Evolutionary conservation across 2,329 filamentous ascomycete genomes (phyloP), one percentile per base, ranked within the genome.

Genomic region (Dichotomopilus funicola): DNA sequence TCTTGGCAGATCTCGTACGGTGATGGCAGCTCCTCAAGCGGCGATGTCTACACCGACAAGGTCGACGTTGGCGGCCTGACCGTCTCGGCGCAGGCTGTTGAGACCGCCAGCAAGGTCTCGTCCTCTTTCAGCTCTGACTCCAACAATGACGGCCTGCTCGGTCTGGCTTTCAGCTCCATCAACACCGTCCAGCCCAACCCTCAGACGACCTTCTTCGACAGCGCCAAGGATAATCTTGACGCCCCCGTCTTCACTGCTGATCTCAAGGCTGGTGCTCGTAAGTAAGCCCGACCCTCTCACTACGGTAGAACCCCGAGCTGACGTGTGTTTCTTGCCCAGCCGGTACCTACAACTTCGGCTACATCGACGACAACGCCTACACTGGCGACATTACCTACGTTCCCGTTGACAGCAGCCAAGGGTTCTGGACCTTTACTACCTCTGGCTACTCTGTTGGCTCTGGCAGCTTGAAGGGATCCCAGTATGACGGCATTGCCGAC

Each of bases 371-470:
- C 42, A 69, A 70, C 65, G 65, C 82, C 63, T 83, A 81, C 73
- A 80, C 73, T 4, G 82, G 82, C 47, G 61, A 70, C 44, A 77
- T 87, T 63, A 74, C 75, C 61, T 87, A 85, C 69, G 71, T 76
- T 38, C 60, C 75, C 41, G 80, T 85, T 51, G 73, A 82, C 69
- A 75, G 61, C 62, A 74, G 72, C 48, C 66, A 80, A 6, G 85
- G 85, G 8, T 87, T 79, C 73, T 89, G 86, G 85, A 70, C 73
- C 43, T 86, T 87, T 72, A 70, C 60, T 27, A 61, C 66, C 2
- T 65, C 70, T 6, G 70, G 66, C 41, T 72, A 71, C 44, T 53
- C 60, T 34, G 65, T 73, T 43, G 72, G 70, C 55, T 65, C 62
- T 27, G 67, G 68, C 10, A 57, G 61, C 11, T 68, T 72, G 47